These are phyloP conservation scores for Beauveria bassiana DNA, from an alignment of 2,329 filamentous ascomycete genomes.

Conservation along the genomic window DNA sequence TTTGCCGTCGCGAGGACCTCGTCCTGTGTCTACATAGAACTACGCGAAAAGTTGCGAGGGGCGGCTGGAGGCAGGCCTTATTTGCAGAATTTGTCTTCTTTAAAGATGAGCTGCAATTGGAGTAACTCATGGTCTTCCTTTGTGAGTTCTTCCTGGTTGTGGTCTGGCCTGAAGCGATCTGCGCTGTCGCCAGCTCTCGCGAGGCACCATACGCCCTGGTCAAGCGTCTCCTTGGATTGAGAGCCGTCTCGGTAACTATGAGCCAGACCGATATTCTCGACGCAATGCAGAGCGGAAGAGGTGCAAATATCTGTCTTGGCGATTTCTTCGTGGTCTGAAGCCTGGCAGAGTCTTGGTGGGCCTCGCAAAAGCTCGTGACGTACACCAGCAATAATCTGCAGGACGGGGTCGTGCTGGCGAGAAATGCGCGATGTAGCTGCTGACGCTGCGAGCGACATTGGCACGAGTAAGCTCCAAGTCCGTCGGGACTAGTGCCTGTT, in stretches of 20 bases:
- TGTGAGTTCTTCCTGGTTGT: slow-evolving; percentile 13
- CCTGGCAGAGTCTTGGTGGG: slow-evolving; percentile 9
- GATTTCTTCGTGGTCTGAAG: slow-evolving; percentile 1
- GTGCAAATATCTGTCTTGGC: slow-evolving; percentile 6
- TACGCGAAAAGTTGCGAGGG: too few relatives aligned
- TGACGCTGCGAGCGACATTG: slow-evolving; percentile 15
- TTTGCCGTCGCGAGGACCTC: not conserved
- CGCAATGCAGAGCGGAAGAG: slow-evolving; percentile 14
- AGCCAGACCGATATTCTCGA: slow-evolving; percentile 16
- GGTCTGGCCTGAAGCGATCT: slow-evolving; percentile 11
- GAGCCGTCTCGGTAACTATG: not conserved
- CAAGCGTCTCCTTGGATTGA: slow-evolving; percentile 11
- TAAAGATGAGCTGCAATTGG: slow-evolving; percentile 6
- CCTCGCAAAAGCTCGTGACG: slow-evolving; percentile 11
- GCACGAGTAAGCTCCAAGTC: slow-evolving; percentile 17
- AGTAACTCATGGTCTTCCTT: slow-evolving; percentile 10
- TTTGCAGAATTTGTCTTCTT: not conserved
- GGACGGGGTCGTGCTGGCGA: slow-evolving; percentile 8
- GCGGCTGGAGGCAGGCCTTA: not conserved
- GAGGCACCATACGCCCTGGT: slow-evolving; percentile 15
- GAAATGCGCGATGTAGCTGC: slow-evolving; percentile 18
- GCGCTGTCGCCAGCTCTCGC: slow-evolving; percentile 14
- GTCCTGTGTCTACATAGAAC: not conserved
- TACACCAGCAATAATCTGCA: slow-evolving; percentile 9
- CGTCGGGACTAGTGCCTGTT: slow-evolving; percentile 13